Conservation (phyloP, 129 eudicot genomes). For the Artemisia tridentata region DNA sequence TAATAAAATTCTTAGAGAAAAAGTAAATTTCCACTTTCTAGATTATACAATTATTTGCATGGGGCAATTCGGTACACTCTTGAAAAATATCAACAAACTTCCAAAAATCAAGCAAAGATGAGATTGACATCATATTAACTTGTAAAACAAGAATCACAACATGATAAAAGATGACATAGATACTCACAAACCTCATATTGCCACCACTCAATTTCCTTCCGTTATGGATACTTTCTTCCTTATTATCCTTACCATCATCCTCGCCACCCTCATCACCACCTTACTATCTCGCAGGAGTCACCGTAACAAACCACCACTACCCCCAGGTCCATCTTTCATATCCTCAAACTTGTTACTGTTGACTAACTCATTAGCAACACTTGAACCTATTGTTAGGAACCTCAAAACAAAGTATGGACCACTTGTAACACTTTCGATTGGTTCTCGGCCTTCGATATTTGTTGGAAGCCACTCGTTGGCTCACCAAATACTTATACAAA, state of each 20-base stretch:
- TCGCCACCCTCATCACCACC: not conserved
- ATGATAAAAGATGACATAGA: too few relatives aligned
- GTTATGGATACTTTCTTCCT: too few relatives aligned
- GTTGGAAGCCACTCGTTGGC: not conserved
- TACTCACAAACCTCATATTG: too few relatives aligned
- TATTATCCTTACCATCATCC: not conserved
- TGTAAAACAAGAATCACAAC: too few relatives aligned
- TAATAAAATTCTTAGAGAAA: too few relatives aligned
- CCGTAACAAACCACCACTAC: conserved; percentile 1
- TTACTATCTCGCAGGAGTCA: not conserved
- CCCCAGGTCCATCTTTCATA: conserved; percentile 6
- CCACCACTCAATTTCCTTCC: too few relatives aligned
- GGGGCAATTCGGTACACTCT: too few relatives aligned
- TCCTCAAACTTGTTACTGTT: not conserved
- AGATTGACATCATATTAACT: too few relatives aligned
- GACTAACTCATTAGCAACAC: not conserved
- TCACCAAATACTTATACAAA: not conserved
- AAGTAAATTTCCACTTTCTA: too few relatives aligned
- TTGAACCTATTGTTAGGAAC: not conserved
- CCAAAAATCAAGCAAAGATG: too few relatives aligned
- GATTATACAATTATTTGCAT: too few relatives aligned
- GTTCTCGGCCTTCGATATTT: not conserved
- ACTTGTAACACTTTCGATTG: not conserved
- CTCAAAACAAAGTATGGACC: conserved; percentile 3
- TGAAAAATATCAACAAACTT: too few relatives aligned